Evolutionary conservation across 441 rosid genomes (phyloP).

Genomic region (Gossypium gossypioides): DNA sequence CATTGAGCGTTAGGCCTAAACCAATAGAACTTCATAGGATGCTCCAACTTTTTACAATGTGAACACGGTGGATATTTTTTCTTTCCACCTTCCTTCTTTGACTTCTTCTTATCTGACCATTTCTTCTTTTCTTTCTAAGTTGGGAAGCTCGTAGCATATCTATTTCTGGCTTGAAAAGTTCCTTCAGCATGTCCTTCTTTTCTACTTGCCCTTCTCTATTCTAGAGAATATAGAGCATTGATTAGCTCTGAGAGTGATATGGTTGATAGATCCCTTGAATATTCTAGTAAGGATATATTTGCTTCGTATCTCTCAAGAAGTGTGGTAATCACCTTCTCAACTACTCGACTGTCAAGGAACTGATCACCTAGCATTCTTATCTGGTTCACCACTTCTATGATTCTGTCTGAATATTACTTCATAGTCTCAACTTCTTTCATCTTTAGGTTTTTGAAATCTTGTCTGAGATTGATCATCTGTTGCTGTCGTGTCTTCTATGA

Average conservation of each 20-base stretch:
- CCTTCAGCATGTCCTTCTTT: neutral
- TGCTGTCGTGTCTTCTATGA: too few species aligned
- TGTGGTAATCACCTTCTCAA: neutral
- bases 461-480: too few species aligned
- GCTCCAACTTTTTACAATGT: too few species aligned
- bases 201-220: neutral
- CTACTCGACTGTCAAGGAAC: neutral
- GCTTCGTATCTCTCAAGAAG: neutral
- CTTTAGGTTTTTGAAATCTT: too few species aligned
- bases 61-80: too few species aligned
- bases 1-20: too few species aligned
- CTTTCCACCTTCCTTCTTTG: too few species aligned
- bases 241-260: neutral
- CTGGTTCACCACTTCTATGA: too few species aligned
- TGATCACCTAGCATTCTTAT: neutral
- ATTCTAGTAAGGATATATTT: neutral
- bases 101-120: neutral
- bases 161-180: neutral
- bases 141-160: neutral
- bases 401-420: too few species aligned
- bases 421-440: too few species aligned
- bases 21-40: too few species aligned
- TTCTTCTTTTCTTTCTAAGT: too few species aligned
- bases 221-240: neutral
- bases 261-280: neutral